Evolutionary conservation across 139 green algal genomes (phyloP).

Genomic region (Haematococcus lacustris): DNA sequence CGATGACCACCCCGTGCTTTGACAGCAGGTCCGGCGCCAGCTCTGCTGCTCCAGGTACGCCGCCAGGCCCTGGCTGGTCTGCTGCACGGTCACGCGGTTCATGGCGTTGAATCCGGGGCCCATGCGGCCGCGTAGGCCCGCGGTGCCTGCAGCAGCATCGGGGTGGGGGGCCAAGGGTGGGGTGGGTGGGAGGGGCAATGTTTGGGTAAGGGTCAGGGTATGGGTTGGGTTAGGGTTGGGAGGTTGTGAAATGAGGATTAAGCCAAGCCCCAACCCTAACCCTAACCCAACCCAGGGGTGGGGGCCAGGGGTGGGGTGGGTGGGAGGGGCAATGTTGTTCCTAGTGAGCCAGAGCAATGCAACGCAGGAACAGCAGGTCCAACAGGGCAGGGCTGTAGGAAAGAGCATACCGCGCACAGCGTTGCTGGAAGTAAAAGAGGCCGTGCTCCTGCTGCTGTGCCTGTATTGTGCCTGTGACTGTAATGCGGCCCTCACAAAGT

Average conservation of each 20-base stretch:
- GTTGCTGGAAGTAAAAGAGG: no score
- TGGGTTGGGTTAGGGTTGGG: background rate
- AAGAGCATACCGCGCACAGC: no score
- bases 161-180: background rate
- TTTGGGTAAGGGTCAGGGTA: background rate
- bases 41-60: conserved; percentile 16
- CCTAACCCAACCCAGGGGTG: background rate
- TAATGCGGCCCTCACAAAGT: no score
- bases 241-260: background rate
- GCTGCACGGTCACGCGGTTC: conserved; percentile 66
- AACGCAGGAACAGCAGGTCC: background rate
- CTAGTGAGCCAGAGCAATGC: background rate
- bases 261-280: background rate
- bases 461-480: no score
- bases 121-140: conserved; percentile 61
- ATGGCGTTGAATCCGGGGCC: conserved; percentile 65
- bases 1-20: conserved; percentile 28
- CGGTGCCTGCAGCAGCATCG: conserved; percentile 62
- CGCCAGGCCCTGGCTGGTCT: conserved; percentile 55
- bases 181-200: background rate
- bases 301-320: background rate
- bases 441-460: no score
- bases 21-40: background rate
- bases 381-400: no score
- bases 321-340: background rate